Base-by-base conservation (phyloP, 805 yeast species). In the Suhomyces canberraensis region DNA sequence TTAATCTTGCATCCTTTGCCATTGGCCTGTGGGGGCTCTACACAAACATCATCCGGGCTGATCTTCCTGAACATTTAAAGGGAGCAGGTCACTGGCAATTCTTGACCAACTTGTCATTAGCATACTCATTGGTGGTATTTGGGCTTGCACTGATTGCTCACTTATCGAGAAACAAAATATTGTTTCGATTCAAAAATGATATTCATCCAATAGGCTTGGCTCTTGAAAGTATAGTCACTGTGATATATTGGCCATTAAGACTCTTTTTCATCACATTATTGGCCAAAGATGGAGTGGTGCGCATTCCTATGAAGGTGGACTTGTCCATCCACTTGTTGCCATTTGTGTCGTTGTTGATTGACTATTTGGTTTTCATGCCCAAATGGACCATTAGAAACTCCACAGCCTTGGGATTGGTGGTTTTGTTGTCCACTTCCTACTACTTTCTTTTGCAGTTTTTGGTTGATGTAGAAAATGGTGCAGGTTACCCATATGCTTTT, bases 71-170 rank as follows among this genome's bases (percentile, higher is more conserved):
- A 1, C 63, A 58, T 25, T 56, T 83, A 18, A 62, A 51, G 2
- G 56, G 60, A 16, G 91, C 80, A 1, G 91, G 91, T 2, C 84
- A 76, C 39, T 73, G 71, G 60, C 91, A 84, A 51, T 84, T 84
- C 52, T 64, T 84, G 34, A 84, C 93, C 3, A 83, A 81, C 51
- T 33, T 42, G 16, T 33, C 49, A 20, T 32, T 45, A 9, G 42
- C 29, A n/a, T 45, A 37, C 35, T 42, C 46, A 16, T 22, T 45
- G 21, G 39, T 42, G 16, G 47, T 45, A 29, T 41, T 45, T 35
- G 37, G 37, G 11, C 9, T 45, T 6, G 49, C 75, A 16, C 46
- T 66, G 17, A 13, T 58, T 8, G 61, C 71, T 30, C 75, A 67
- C 47, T 25, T 55, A 27, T 38, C 53, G 25, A 38, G 45, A 20